These are phyloP conservation scores for Phytophthora ohioensis DNA, from an alignment of 352 stramenopile species.

Conservation along the genomic window DNA sequence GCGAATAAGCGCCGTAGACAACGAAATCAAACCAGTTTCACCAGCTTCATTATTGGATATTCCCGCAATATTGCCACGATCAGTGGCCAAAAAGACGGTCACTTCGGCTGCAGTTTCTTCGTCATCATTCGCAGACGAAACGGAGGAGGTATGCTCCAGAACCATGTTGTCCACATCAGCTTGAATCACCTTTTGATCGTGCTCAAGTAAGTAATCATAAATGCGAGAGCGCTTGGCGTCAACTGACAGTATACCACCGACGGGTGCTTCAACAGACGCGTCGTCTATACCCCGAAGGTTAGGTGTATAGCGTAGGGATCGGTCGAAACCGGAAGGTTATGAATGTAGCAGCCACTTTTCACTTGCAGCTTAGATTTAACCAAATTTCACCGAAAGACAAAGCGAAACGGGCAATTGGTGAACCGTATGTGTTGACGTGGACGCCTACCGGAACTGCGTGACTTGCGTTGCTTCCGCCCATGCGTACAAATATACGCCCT, in stretches of 20 bases:
- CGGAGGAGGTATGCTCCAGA: neutral
- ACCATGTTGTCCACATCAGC: conserved; percentile 29
- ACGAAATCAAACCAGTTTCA: conserved; percentile 13
- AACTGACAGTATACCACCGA: conserved; percentile 18
- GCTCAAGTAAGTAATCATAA: conserved; percentile 20
- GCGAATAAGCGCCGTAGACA: conserved; percentile 14
- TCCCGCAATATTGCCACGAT: neutral
- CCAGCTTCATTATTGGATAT: neutral
- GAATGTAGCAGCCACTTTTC: conserved; percentile 7
- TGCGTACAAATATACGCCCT: conserved; percentile 22
- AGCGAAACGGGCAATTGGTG: conserved; percentile 12
- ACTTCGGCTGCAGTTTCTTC: conserved; percentile 2
- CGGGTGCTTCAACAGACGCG: neutral
- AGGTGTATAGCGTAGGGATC: conserved; percentile 3
- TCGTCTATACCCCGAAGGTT: conserved; percentile 1
- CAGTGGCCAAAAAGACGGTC: neutral
- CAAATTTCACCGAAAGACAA: conserved; percentile 6
- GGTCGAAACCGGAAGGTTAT: conserved; percentile 9
- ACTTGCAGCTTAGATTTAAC: neutral
- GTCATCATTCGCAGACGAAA: conserved; percentile 5
- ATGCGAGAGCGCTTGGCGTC: conserved; percentile 6
- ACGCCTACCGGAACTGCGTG: neutral
- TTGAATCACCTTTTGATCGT: conserved; percentile 34
- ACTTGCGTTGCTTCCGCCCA: conserved; percentile 5
- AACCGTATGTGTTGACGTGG: conserved; percentile 10